Evolutionary conservation across 1,139 yeast genomes (phyloP).

Genomic region (Yamadazyma songkhlaensis): DNA sequence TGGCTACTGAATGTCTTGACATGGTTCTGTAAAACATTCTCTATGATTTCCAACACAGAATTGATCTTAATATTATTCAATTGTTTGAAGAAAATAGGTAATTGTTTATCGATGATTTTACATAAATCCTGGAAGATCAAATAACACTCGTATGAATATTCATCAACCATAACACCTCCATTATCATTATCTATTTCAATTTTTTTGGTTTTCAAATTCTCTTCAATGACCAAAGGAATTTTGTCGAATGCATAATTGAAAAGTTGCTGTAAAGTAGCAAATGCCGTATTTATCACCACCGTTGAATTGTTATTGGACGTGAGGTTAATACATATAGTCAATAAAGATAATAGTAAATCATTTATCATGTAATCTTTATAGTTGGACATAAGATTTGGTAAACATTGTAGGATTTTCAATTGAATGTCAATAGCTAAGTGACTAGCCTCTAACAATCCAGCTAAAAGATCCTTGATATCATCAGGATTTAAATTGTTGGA

Average conservation of each 20-base stretch:
- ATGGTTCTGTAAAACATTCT: constrained; percentile 61
- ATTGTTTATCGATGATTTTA: constrained; percentile 57
- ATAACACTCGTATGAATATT: constrained; percentile 63
- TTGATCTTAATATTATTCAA: constrained; percentile 56
- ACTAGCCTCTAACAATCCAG: constrained; percentile 70
- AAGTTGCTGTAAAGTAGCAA: constrained; percentile 88
- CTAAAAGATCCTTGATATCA: constrained; percentile 54
- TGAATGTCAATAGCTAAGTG: constrained; percentile 80
- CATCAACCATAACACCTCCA: not conserved
- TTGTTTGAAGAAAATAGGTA: constrained; percentile 47
- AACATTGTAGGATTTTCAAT: constrained; percentile 77
- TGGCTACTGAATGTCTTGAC: constrained; percentile 53
- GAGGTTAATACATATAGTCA: constrained; percentile 68
- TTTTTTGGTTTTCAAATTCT: constrained; percentile 6
- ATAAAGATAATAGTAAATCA: constrained; percentile 52
- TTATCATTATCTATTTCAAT: constrained; percentile 4
- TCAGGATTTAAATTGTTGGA: constrained; percentile 47
- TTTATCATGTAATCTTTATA: constrained; percentile 59
- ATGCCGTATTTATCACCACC: constrained; percentile 86
- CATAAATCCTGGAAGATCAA: constrained; percentile 71
- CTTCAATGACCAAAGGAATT: constrained; percentile 18
- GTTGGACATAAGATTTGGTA: constrained; percentile 70
- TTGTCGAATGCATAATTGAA: constrained; percentile 75
- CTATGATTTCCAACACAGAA: constrained; percentile 78
- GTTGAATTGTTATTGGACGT: constrained; percentile 68